Percentiles rank a stretch among this genome's conserved stretches.
phyloP scores from a whole-genome alignment of 1,284 basidiomycete species.

The Schizophyllum amplum region DNA sequence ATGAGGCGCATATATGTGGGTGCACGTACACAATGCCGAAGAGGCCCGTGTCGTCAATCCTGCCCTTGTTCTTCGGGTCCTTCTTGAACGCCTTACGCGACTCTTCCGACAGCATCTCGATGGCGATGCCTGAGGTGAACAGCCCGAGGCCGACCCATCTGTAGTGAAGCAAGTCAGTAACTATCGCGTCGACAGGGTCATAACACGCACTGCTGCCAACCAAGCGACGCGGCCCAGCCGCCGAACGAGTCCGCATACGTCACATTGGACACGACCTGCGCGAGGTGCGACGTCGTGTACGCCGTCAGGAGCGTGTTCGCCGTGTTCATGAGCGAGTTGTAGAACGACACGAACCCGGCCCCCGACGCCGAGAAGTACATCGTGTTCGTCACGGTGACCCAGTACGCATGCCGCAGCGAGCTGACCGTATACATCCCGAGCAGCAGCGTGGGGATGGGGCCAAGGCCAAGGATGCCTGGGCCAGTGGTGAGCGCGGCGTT shows the following conservation, averaged over 20 bases:
- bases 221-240: slow-evolving; percentile 8
- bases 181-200: background rate
- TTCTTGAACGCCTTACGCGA: slow-evolving; percentile 16
- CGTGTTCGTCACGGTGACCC: slow-evolving; percentile 9
- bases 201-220: slow-evolving; percentile 12
- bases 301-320: slow-evolving; percentile 11
- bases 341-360: slow-evolving; percentile 3
- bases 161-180: background rate
- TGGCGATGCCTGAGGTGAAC: slow-evolving; percentile 11
- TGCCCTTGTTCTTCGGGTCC: slow-evolving; percentile 15
- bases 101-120: slow-evolving; percentile 15
- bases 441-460: slow-evolving; percentile 10
- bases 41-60: slow-evolving; percentile 14
- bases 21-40: slow-evolving; percentile 5
- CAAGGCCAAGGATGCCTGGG: slow-evolving; percentile 9
- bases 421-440: slow-evolving; percentile 11
- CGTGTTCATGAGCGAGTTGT: slow-evolving; percentile 9
- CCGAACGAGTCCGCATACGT: background rate
- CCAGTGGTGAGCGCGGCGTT: slow-evolving; percentile 7
- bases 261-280: background rate
- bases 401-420: slow-evolving; percentile 11
- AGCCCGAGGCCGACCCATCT: slow-evolving; percentile 12
- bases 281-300: slow-evolving; percentile 1
- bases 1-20: background rate
- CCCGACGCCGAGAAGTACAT: slow-evolving; percentile 2